Evolutionary conservation across 305 asterid species (phyloP).

Genomic region (Fraxinus sp.): DNA sequence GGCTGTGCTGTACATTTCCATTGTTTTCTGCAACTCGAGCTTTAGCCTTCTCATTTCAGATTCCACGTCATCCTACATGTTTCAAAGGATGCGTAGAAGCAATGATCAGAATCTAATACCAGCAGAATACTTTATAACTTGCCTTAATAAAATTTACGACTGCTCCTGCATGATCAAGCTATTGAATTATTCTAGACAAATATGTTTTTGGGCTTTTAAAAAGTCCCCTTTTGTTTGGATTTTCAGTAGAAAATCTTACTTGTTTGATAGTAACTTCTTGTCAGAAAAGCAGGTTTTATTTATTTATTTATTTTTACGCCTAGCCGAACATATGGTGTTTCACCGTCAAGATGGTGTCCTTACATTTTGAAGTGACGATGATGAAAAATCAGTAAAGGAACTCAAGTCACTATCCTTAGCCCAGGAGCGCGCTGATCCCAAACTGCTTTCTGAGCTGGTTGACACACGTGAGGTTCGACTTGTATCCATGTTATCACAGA

Average conservation of each 20-base stretch:
- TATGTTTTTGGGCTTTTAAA: neutral
- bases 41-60: slow-evolving; percentile 88
- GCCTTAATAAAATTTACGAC: neutral
- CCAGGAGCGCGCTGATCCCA: slow-evolving; percentile 52
- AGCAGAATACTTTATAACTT: neutral
- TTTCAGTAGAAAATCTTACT: neutral
- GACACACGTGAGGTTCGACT: slow-evolving; percentile 52
- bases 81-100: neutral
- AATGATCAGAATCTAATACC: neutral
- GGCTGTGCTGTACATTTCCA: slow-evolving; percentile 83
- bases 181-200: neutral
- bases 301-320: neutral
- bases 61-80: slow-evolving; percentile 58
- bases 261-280: neutral
- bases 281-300: neutral
- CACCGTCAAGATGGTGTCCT: slow-evolving; percentile 4
- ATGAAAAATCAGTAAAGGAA: slow-evolving; percentile 49
- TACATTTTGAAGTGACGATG: slow-evolving; percentile 65
- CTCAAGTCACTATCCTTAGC: slow-evolving; percentile 49
- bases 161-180: neutral
- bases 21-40: slow-evolving; percentile 68
- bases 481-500: slow-evolving; percentile 49
- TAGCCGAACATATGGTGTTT: neutral
- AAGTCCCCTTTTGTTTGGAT: neutral
- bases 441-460: slow-evolving; percentile 70